These are phyloP conservation scores for Blastobotrys ciferrii DNA, from an alignment of 1,139 yeast species.

Conservation along the genomic window DNA sequence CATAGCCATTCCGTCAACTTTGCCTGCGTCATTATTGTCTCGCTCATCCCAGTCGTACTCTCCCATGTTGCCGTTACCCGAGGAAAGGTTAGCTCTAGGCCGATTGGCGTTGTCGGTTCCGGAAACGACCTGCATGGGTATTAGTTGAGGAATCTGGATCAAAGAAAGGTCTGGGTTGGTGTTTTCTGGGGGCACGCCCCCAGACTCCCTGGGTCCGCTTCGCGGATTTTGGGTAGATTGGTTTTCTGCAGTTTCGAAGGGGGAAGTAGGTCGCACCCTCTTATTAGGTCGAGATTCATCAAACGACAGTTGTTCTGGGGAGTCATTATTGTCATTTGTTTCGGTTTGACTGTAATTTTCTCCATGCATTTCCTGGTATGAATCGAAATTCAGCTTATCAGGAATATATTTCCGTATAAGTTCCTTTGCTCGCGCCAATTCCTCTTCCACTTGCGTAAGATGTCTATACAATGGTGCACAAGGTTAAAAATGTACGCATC, in stretches of 20 bases:
- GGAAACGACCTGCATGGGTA: not conserved
- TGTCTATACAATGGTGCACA: no score
- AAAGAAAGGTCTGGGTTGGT: no score
- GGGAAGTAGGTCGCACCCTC: not conserved
- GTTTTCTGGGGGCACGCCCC: no score
- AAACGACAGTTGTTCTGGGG: not conserved
- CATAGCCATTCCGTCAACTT: not conserved
- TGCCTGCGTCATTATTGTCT: not conserved
- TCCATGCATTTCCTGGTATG: no score
- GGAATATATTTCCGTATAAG: not conserved
- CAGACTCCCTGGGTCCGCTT: no score
- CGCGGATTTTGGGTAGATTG: no score
- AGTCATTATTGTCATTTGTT: no score
- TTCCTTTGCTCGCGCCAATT: not conserved
- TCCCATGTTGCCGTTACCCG: not conserved
- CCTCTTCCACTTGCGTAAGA: slow-evolving; percentile 6
- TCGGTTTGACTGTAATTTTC: no score
- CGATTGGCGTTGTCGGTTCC: not conserved
- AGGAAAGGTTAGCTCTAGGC: not conserved
- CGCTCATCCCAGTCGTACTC: slow-evolving; percentile 6
- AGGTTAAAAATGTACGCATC: not conserved
- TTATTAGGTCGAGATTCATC: not conserved
- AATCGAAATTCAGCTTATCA: no score
- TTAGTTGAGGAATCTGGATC: slow-evolving; percentile 3
- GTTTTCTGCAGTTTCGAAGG: no score